These are phyloP conservation scores for Trichosporon sp. DNA, from an alignment of 1,284 basidiomycete species.

Conservation along the genomic window DNA sequence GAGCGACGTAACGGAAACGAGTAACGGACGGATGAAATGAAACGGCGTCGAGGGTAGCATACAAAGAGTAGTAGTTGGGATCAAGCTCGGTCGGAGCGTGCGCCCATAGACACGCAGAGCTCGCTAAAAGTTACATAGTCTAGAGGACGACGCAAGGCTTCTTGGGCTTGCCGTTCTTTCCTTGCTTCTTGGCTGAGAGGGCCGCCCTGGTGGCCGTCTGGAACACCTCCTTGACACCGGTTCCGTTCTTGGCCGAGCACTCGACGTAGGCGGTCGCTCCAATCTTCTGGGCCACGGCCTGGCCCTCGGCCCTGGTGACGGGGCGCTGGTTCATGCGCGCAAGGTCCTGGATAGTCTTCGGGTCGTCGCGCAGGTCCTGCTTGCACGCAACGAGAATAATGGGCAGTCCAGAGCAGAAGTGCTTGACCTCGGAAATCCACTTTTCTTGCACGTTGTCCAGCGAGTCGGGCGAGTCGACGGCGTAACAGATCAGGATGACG, in stretches of 20 bases:
- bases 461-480: constrained; percentile 85
- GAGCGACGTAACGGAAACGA: background rate
- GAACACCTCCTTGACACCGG: constrained; percentile 88
- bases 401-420: constrained; percentile 81
- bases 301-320: constrained; percentile 66
- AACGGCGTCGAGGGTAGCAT: constrained; percentile 13
- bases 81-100: background rate
- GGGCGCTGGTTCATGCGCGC: constrained; percentile 74
- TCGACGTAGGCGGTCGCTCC: constrained; percentile 82
- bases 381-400: constrained; percentile 90
- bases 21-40: constrained; percentile 1
- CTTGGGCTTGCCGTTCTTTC: constrained; percentile 22
- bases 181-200: constrained; percentile 54
- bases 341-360: constrained; percentile 71
- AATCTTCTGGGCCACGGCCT: constrained; percentile 82
- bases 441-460: constrained; percentile 94
- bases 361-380: constrained; percentile 77
- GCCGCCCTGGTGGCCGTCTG: constrained; percentile 80
- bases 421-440: constrained; percentile 92
- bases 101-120: background rate
- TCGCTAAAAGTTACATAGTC: constrained; percentile 18
- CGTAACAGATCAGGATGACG: constrained; percentile 90
- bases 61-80: constrained; percentile 15
- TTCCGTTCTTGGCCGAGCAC: constrained; percentile 81
- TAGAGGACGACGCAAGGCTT: constrained; percentile 55